Conservation (phyloP, 2,329 filamentous ascomycete genomes). For the Corinectria fuckeliana region DNA sequence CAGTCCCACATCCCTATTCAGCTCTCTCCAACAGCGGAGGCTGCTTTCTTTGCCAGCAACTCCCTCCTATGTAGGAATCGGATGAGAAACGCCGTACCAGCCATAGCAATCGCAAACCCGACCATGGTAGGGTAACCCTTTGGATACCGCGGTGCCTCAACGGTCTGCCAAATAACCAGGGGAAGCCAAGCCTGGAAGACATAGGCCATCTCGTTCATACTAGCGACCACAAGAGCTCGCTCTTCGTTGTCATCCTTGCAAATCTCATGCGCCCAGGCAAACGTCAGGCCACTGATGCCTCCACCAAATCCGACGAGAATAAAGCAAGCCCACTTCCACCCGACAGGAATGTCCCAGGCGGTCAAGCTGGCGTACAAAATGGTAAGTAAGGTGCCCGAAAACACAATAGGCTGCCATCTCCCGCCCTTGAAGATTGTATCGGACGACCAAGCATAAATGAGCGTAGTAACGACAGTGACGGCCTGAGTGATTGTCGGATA, state of each 20-base stretch:
- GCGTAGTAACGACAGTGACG: conserved; percentile 61
- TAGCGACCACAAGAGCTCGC: conserved; percentile 67
- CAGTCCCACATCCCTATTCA: neutral
- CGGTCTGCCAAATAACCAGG: conserved; percentile 69
- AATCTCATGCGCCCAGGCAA: conserved; percentile 59
- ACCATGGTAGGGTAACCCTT: conserved; percentile 67
- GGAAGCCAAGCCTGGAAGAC: conserved; percentile 75
- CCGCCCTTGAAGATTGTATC: conserved; percentile 64
- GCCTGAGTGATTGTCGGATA: conserved; percentile 66
- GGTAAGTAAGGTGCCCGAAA: conserved; percentile 53
- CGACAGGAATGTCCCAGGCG: conserved; percentile 53
- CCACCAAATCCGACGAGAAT: conserved; percentile 60
- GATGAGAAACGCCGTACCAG: conserved; percentile 57
- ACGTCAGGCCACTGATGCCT: conserved; percentile 54
- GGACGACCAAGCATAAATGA: conserved; percentile 70
- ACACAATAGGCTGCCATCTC: conserved; percentile 69
- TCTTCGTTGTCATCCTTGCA: conserved; percentile 65
- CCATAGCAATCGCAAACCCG: conserved; percentile 55
- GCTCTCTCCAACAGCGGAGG: conserved; percentile 9
- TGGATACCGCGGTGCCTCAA: conserved; percentile 64
- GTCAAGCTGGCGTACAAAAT: conserved; percentile 49
- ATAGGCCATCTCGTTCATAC: conserved; percentile 74
- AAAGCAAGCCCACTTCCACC: conserved; percentile 70
- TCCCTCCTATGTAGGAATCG: conserved; percentile 55
- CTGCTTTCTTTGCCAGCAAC: conserved; percentile 18